phyloP scores from a whole-genome alignment of 805 yeast genomes.

The Yarrowia sp. region DNA sequence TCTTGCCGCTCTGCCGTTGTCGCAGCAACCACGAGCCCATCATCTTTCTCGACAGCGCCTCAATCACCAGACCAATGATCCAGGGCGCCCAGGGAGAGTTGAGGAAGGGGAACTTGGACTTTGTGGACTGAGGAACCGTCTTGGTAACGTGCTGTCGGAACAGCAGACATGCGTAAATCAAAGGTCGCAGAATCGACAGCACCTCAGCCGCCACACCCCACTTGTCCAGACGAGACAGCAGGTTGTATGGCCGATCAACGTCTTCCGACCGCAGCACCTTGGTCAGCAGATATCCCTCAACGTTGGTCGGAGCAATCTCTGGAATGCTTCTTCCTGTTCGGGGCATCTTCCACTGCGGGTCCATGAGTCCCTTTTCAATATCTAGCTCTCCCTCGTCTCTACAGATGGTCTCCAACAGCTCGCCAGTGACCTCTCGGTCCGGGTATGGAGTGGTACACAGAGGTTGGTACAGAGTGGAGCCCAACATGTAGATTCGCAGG shows the following conservation, averaged over 20 bases:
- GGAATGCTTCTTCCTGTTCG: slow-evolving; percentile 32
- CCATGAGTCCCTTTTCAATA: slow-evolving; percentile 9
- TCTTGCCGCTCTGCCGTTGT: slow-evolving; percentile 30
- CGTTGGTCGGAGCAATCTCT: slow-evolving; percentile 28
- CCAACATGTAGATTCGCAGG: slow-evolving; percentile 36
- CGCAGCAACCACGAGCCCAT: slow-evolving; percentile 26
- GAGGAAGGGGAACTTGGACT: slow-evolving; percentile 26
- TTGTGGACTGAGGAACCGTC: background rate
- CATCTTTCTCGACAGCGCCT: slow-evolving; percentile 36
- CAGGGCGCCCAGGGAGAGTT: slow-evolving; percentile 41
- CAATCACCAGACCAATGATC: slow-evolving; percentile 40
- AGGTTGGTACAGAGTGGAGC: slow-evolving; percentile 33
- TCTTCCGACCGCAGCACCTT: slow-evolving; percentile 37
- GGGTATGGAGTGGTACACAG: slow-evolving; percentile 36
- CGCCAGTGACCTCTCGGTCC: slow-evolving; percentile 40
- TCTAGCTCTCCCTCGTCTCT: background rate
- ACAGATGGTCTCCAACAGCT: slow-evolving; percentile 28
- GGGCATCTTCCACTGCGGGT: slow-evolving; percentile 32
- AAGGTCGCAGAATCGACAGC: slow-evolving; percentile 40
- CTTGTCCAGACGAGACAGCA: slow-evolving; percentile 34
- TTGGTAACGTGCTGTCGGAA: slow-evolving; percentile 28
- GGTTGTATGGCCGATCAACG: slow-evolving; percentile 35
- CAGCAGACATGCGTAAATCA: slow-evolving; percentile 39
- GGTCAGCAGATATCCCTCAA: slow-evolving; percentile 31
- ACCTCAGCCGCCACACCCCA: slow-evolving; percentile 36